phyloP scores from a whole-genome alignment of 2,329 filamentous ascomycete genomes.

The Sclerotinia minor region DNA sequence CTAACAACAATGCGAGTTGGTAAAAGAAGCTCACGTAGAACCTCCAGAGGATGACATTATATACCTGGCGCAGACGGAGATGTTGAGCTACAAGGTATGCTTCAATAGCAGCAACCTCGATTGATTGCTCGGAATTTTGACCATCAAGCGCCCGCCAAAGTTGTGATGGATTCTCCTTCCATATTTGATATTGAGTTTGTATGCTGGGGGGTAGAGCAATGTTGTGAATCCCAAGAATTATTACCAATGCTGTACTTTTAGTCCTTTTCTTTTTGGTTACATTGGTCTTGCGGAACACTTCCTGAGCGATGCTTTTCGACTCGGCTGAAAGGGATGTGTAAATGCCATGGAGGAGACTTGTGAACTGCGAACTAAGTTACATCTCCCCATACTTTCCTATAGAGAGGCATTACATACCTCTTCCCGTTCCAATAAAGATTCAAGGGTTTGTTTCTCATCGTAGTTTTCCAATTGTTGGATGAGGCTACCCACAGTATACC shows the following conservation, averaged over 20 bases:
- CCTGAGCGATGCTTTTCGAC: neutral
- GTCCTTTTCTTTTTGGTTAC: neutral
- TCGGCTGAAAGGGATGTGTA: constrained; percentile 4
- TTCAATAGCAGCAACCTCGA: neutral
- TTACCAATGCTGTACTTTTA: neutral
- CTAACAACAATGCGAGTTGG: neutral
- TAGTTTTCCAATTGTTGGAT: neutral
- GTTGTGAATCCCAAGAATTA: neutral
- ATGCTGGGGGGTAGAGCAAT: neutral
- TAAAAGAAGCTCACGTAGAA: constrained; percentile 1
- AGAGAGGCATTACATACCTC: neutral
- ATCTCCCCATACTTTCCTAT: neutral
- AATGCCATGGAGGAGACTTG: neutral
- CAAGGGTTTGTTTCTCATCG: neutral
- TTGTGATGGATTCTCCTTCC: constrained; percentile 5
- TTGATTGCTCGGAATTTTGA: neutral
- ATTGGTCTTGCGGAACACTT: neutral
- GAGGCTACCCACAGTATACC: neutral
- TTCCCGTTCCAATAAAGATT: neutral
- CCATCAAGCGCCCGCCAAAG: neutral
- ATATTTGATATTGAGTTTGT: neutral
- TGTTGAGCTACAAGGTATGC: neutral
- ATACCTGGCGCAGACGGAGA: neutral
- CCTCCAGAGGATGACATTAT: neutral
- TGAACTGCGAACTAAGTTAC: neutral